Evolutionary conservation across 2,329 filamentous ascomycete species (phyloP), one percentile per base, ranked within the genome.

Genomic region (Diplodia seriata): DNA sequence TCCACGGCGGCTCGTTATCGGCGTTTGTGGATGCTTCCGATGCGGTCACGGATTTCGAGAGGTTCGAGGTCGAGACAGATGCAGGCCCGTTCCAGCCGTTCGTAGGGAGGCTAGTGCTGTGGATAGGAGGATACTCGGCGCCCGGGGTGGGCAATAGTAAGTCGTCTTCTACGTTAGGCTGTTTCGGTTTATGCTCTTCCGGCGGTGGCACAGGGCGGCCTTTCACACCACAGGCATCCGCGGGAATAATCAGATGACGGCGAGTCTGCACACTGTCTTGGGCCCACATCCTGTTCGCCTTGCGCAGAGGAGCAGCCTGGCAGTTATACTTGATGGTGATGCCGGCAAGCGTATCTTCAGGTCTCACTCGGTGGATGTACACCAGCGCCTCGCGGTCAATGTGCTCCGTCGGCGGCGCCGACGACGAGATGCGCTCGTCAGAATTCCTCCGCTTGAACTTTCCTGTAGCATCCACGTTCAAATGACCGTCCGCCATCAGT

Each of bases 241-340:
- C 92, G 0, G 95, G 95, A 64, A 99, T 82, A 9, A 94, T 85
- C 18, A 99, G 85, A 71, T 88, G 90, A 74, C 92, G 92, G 69
- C 94, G 89, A 57, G 89, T 88, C 77, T 97, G 94, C 43, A 98
- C 90, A 70, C 89, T 93, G 76, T 98, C 95, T 71, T 93, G 92
- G 7, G 93, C 92, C 95, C 95, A 99, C 74, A 99, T 89, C 12
- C 95, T 89, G 77, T 99, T 99, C 49, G 93, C 89, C 76, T 92
- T 95, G 68, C 92, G 87, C 71, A 99, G 89, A 1, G 91, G 86
- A 57, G 94, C 90, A 67, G 93, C 89, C 70, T 91, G 88, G 77
- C 94, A 98, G 73, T 92, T 90, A 79, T 96, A 99, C 73, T 90
- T 91, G 71, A 99, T 89, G 64, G 95, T 91, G 62, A 99, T 89